Evolutionary conservation across 169 alveolate species (phyloP), one percentile per base, ranked within the genome.

Genomic region (Fabrea salina): DNA sequence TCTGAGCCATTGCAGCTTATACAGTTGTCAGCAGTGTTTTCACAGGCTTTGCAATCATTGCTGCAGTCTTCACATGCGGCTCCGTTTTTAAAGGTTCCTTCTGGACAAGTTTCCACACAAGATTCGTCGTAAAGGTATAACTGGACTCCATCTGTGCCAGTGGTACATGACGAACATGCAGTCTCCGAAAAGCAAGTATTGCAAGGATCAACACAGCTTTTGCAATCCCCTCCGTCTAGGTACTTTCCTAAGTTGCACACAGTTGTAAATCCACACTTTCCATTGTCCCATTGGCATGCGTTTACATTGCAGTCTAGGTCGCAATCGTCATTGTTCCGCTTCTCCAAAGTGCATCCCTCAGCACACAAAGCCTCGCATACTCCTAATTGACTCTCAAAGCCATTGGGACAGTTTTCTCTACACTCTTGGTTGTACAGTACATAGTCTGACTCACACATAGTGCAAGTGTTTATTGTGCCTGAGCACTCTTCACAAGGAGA

Each of bases 331-430:
- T 70, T 37, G 0, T 19, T 7, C 7, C 41, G 35, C 2, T 22
- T 6, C 19, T 41, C 39, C 2, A 19, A 47, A 5, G 79, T 19
- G n/a, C 79, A 70, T 44, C 79, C 79, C 6, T 74, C 82, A 35
- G 75, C 27, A 32, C 74, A 50, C 22, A 43, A n/a, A 3, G 33
- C 25, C 30, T 33, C 39, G 40, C 74, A 53, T 19, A 25, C 74
- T 1, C 57, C 50, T 19, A 25, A 16, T 5, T 22, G 22, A 39
- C 49, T 59, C 22, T 57, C 61, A 47, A 39, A 58, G 40, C 83
- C 83, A 11, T 33, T 37, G 3, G 83, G 78, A 44, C 83, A 77
- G 11, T 22, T 57, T 37, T 57, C 61, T 7, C 41, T 35, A 64
- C 83, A 77, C 27, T 50, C 40, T 6, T 22, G 1, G 22, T 33